phyloP scores from a whole-genome alignment of 768 basidiomycete species.

The Mycena rosella region DNA sequence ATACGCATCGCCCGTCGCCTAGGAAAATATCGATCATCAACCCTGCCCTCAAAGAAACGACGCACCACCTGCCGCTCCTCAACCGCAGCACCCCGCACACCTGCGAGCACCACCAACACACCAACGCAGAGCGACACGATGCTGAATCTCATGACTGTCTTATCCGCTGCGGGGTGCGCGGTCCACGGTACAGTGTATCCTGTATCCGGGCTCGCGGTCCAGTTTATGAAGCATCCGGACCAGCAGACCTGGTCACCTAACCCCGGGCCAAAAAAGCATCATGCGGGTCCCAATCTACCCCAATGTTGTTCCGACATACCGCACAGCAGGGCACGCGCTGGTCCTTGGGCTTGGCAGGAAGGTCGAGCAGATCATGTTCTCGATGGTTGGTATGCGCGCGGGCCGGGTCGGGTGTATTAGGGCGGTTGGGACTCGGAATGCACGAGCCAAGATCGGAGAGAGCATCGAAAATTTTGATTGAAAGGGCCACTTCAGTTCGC shows the following conservation, averaged over 20 bases:
- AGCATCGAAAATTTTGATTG: too few species aligned
- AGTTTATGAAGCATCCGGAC: too few species aligned
- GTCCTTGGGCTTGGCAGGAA: background rate
- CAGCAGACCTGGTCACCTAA: too few species aligned
- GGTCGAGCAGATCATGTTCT: background rate
- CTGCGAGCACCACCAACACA: background rate
- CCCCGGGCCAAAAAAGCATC: background rate
- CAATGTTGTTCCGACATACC: background rate
- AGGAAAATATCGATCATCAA: too few species aligned
- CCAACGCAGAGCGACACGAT: background rate
- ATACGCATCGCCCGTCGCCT: conserved; percentile 23
- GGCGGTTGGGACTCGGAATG: too few species aligned
- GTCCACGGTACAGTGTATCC: too few species aligned
- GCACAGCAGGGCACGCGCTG: background rate
- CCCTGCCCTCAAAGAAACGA: background rate
- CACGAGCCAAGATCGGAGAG: too few species aligned
- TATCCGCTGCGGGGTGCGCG: too few species aligned
- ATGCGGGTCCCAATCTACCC: background rate
- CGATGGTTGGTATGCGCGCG: background rate
- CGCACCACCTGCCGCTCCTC: conserved; percentile 17
- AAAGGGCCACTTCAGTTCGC: too few species aligned
- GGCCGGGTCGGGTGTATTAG: background rate
- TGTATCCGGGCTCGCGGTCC: too few species aligned
- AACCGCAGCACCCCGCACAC: background rate
- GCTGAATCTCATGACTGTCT: background rate